Percentiles rank a stretch among this genome's conserved stretches.
Conservation (phyloP, 2,329 filamentous ascomycete genomes). For the Pseudogymnoascus sp. region DNA sequence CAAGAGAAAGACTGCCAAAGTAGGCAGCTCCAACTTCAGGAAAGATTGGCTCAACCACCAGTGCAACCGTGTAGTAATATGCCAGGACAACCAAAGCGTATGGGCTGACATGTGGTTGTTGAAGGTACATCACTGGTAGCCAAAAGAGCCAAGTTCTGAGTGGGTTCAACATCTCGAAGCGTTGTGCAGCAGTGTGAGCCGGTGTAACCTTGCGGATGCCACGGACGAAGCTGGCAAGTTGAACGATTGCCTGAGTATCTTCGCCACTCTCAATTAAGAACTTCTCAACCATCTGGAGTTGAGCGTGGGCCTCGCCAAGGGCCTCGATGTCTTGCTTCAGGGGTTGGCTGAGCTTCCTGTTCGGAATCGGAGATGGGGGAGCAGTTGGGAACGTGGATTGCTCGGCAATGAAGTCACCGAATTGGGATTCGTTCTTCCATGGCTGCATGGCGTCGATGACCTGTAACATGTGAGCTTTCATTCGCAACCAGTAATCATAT, state of each 20-base stretch:
- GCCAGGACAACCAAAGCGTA: constrained; percentile 76
- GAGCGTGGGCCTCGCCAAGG: constrained; percentile 56
- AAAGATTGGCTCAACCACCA: constrained; percentile 83
- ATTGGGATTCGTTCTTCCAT: constrained; percentile 84
- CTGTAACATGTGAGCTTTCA: constrained; percentile 37
- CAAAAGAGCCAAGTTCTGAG: constrained; percentile 92
- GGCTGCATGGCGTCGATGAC: constrained; percentile 85
- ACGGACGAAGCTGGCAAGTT: constrained; percentile 64
- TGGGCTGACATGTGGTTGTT: constrained; percentile 65
- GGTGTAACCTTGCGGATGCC: constrained; percentile 62
- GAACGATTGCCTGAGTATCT: constrained; percentile 58
- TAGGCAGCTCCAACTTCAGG: constrained; percentile 86
- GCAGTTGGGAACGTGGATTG: constrained; percentile 65
- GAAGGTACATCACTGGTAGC: constrained; percentile 78
- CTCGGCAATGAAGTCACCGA: constrained; percentile 72
- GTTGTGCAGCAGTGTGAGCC: constrained; percentile 63
- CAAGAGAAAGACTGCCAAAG: constrained; percentile 69
- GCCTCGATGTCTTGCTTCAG: constrained; percentile 62
- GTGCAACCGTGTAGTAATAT: constrained; percentile 81
- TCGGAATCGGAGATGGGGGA: constrained; percentile 52
- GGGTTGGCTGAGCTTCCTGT: constrained; percentile 49
- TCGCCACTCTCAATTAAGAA: constrained; percentile 61
- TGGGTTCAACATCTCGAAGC: constrained; percentile 82
- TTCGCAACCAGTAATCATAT: background rate
- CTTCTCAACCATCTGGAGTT: constrained; percentile 58